Evolutionary conservation across 2,329 filamentous ascomycete species (phyloP), one percentile per base, ranked within the genome.

Genomic region (Geosmithia morbida): DNA sequence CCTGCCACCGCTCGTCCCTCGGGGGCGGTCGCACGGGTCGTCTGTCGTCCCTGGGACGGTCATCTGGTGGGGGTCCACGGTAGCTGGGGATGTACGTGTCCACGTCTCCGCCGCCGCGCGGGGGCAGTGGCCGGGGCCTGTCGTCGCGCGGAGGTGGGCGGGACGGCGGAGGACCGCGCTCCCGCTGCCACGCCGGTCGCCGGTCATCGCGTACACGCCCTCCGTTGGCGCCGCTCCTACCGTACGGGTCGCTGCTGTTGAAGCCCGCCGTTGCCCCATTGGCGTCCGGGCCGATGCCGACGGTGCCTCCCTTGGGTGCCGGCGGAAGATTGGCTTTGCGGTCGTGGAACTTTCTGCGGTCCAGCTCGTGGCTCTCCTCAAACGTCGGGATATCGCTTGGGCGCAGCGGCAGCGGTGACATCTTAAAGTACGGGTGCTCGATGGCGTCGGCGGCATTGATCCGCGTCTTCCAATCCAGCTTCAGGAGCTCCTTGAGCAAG

Each of bases 301-400:
- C 88, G 1, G 87, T 88, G 3, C 87, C 90, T 13, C 89, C 90
- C 55, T 90, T 88, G 0, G 92, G 92, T 1, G 90, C 92, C 13
- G 92, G 90, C 3, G 90, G 90, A 11, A 90, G 74, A 19, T 82
- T 84, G 19, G 84, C 84, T 58, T 87, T 87, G 57, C 92, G 83
- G 49, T 88, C 85, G 54, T 94, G 83, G 55, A 88, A 90, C 64
- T 90, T 94, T 61, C 88, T 80, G 46, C 90, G 79, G 61, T 98
- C 92, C n/a, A 97, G 71, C 63, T 98, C 92, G 64, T 98, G 92
- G 43, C 88, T 95, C 57, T 96, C 90, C 59, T 94, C 87, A 58
- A 95, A 97, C 16, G 70, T 76, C 2, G 92, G 92, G n/a, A 98
- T 75, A 46, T 97, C 88, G 52, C 84, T 82, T 1, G 92, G 87